phyloP scores from a whole-genome alignment of 2,329 filamentous ascomycete genomes.

The Verticillium tricorpus region DNA sequence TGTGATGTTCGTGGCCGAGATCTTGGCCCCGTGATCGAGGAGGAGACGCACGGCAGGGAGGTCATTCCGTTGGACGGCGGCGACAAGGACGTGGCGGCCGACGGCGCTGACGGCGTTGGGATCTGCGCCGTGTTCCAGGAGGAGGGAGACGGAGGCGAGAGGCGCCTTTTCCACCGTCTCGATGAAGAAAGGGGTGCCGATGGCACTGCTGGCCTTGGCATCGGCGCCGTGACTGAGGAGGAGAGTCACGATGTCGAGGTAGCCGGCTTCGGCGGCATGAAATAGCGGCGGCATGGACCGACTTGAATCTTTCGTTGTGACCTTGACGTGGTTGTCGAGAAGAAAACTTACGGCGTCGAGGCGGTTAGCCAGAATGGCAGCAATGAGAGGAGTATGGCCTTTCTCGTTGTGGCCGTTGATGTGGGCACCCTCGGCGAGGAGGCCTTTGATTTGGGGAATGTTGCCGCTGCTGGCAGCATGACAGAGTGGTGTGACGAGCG shows the following conservation, averaged over 20 bases:
- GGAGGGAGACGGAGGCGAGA: conserved; percentile 22
- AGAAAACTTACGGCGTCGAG: conserved; percentile 24
- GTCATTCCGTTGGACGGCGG: conserved; percentile 20
- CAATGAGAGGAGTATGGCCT: conserved; percentile 24
- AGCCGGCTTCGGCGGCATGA: conserved; percentile 24
- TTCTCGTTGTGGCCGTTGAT: conserved; percentile 27
- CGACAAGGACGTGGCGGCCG: conserved; percentile 20
- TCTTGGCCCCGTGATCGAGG: conserved; percentile 25
- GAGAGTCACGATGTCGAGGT: conserved; percentile 19
- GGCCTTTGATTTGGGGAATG: conserved; percentile 21
- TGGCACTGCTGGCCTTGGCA: conserved; percentile 21
- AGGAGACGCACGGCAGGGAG: conserved; percentile 19
- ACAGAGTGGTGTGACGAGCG: conserved; percentile 28
- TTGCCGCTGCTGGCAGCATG: conserved; percentile 25
- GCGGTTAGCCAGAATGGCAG: conserved; percentile 23
- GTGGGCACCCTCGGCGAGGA: conserved; percentile 26
- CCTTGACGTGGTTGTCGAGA: conserved; percentile 23
- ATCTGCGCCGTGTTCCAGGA: conserved; percentile 25
- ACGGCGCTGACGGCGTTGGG: conserved; percentile 18
- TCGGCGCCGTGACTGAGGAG: conserved; percentile 23
- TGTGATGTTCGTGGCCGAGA: conserved; percentile 19
- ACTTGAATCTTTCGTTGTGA: conserved; percentile 14
- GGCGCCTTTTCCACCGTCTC: conserved; percentile 19
- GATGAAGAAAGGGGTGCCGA: conserved; percentile 24
- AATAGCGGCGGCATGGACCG: conserved; percentile 24